Base-by-base conservation (phyloP, 768 basidiomycete species). In the Pulveroboletus sp. region DNA sequence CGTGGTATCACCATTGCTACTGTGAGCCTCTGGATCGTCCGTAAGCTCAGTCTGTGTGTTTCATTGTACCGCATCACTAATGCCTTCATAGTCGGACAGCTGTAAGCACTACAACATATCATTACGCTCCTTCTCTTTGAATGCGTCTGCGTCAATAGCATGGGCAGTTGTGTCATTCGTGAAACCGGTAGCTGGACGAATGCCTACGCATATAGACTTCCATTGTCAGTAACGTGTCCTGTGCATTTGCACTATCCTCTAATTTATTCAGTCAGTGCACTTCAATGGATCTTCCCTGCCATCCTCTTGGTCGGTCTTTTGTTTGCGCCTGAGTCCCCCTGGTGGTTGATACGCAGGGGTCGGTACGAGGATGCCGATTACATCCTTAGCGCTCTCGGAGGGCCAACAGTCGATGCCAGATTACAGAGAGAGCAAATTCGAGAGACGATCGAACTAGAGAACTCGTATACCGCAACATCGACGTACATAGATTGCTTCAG, bases 311-410 rank as follows among this genome's bases (percentile, higher is more conserved):
- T 59, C 5, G 68, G 68, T n/a, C 27, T 29, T 29, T 11, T 11
- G 8, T 29, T 29, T 29, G 27, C 27, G 12, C 27, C 27, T 11
- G 27, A 69, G 47, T 59, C 57, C 0, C 68, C 68, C 0, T 69
- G 67, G 67, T 69, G 67, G 67, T 56, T 69, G 7, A 66, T 69
- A 3, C 64, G 68, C 6, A 58, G 59, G 32, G 66, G 66, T 36
- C 49, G 60, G 10, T 4, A 59, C 2, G 64, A 60, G 16, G 60
- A 66, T 0, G 67, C 67, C 1, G 49, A 52, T 34, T 49, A 32
- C 23, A 40, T 60, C 13, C 19, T 69, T n/a, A 0, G 24, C 5
- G 32, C 45, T 23, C 56, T 69, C 5, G 58, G 51, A 38, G 62
- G 58, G 23, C 50, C 53, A 33, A 59, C 49, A 2, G 33, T 66